Conservation (phyloP, 208 protist genomes). For the Acanthamoeba royreba region DNA sequence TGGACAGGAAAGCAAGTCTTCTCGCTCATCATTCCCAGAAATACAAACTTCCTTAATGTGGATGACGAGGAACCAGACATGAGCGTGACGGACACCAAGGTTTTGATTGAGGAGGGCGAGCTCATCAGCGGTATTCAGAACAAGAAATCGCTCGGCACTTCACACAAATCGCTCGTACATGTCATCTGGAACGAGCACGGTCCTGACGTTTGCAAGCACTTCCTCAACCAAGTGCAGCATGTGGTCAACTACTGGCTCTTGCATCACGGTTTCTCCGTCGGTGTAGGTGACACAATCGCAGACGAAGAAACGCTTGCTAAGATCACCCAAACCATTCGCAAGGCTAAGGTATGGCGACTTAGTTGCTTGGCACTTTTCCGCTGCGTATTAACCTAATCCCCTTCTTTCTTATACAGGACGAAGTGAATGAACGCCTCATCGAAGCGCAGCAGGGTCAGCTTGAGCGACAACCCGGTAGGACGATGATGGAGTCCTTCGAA, state of each 20-base stretch:
- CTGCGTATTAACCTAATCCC: not conserved
- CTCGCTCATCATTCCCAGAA: conserved; percentile 92
- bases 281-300: conserved; percentile 97
- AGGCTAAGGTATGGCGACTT: not conserved
- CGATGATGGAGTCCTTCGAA: conserved; percentile 97
- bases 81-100: conserved; percentile 64
- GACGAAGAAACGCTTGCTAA: conserved; percentile 88
- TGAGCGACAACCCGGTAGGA: conserved; percentile 88
- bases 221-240: conserved; percentile 92
- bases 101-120: conserved; percentile 52
- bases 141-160: conserved; percentile 74
- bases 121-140: conserved; percentile 75
- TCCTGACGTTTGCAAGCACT: conserved; percentile 87
- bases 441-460: conserved; percentile 91
- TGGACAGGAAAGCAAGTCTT: conserved; percentile 99
- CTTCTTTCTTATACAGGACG: conserved; percentile 65
- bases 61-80: conserved; percentile 80
- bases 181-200: conserved; percentile 96
- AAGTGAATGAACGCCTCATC: conserved; percentile 90
- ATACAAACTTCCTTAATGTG: conserved; percentile 87
- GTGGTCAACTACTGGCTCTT: conserved; percentile 97
- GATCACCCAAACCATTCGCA: conserved; percentile 88
- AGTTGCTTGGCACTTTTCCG: not conserved
- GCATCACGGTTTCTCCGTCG: conserved; percentile 94
- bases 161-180: conserved; percentile 85